phyloP scores from a whole-genome alignment of 2,329 filamentous ascomycete genomes.

The Exophiala lecanii-corni region DNA sequence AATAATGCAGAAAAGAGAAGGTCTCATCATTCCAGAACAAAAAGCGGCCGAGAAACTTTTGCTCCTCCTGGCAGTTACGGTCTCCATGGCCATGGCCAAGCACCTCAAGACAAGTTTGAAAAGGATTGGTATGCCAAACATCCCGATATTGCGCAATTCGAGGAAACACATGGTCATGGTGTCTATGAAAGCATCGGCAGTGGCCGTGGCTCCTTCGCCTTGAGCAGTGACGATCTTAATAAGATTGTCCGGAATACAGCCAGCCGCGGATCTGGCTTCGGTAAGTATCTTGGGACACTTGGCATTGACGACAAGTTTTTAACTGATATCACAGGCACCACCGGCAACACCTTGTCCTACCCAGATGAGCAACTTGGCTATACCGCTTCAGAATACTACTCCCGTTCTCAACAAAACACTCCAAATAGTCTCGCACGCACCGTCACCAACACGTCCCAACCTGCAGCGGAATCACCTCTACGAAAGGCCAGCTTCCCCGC shows the following conservation, averaged over 20 bases:
- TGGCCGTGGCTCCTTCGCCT: conserved; percentile 67
- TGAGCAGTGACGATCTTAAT: conserved; percentile 87
- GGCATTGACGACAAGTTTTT: neutral
- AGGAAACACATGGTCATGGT: conserved; percentile 57
- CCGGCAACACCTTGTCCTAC: conserved; percentile 61
- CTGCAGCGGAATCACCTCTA: conserved; percentile 48
- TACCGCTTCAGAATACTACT: conserved; percentile 78
- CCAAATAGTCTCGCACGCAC: conserved; percentile 38
- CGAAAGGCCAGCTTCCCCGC: conserved; percentile 48
- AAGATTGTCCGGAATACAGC: conserved; percentile 75
- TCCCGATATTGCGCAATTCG: conserved; percentile 69
- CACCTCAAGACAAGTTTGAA: conserved; percentile 74
- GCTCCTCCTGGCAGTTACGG: conserved; percentile 87
- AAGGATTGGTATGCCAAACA: conserved; percentile 91
- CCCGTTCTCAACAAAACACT: conserved; percentile 68
- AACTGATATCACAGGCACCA: conserved; percentile 52
- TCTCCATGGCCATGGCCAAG: conserved; percentile 78
- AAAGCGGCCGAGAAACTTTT: conserved; percentile 66
- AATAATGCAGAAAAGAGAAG: conserved; percentile 37
- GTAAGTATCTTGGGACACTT: conserved; percentile 37
- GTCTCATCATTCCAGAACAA: conserved; percentile 63
- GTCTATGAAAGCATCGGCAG: conserved; percentile 57
- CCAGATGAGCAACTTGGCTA: conserved; percentile 90
- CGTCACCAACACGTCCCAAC: conserved; percentile 43
- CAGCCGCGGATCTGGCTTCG: conserved; percentile 46